Conservation (phyloP, 1,284 basidiomycete genomes). For the Boletellus dicymbophilus region DNA sequence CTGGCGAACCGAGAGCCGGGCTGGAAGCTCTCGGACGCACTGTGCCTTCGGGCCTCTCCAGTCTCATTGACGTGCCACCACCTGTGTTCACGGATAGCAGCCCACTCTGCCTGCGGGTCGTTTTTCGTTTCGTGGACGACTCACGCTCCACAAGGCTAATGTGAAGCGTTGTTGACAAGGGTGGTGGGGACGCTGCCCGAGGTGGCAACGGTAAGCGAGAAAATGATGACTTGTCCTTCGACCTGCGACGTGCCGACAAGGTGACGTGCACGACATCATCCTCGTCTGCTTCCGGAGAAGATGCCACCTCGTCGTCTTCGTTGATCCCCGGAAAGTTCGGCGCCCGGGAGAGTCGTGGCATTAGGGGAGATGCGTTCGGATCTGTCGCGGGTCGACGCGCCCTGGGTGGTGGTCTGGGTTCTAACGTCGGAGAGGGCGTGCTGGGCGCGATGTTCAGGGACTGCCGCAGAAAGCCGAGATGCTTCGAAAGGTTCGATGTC, state of each 20-base stretch:
- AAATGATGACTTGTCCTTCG: slow-evolving; percentile 39
- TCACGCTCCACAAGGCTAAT: slow-evolving; percentile 33
- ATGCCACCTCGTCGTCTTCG: slow-evolving; percentile 63
- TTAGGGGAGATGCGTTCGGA: slow-evolving; percentile 48
- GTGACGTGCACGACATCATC: slow-evolving; percentile 36
- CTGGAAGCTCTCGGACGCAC: slow-evolving; percentile 54
- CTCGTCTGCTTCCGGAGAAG: slow-evolving; percentile 44
- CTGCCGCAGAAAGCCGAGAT: slow-evolving; percentile 63
- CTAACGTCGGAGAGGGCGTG: slow-evolving; percentile 35
- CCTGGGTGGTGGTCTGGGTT: slow-evolving; percentile 50
- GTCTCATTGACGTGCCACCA: slow-evolving; percentile 22
- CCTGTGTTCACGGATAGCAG: slow-evolving; percentile 45
- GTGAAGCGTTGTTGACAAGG: slow-evolving; percentile 28
- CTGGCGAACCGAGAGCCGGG: slow-evolving; percentile 67
- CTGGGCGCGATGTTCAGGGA: slow-evolving; percentile 48
- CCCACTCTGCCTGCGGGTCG: slow-evolving; percentile 66
- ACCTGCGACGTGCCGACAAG: slow-evolving; percentile 39
- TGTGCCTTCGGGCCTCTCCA: slow-evolving; percentile 31
- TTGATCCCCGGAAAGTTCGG: slow-evolving; percentile 66
- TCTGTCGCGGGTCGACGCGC: slow-evolving; percentile 41
- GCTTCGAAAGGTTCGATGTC: slow-evolving; percentile 66
- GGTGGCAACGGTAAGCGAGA: slow-evolving; percentile 49
- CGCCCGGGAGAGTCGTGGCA: slow-evolving; percentile 60
- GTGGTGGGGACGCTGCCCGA: slow-evolving; percentile 36
- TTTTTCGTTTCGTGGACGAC: slow-evolving; percentile 47